Conservation (phyloP, 2,329 filamentous ascomycete genomes). For the Aplosporella prunicola region DNA sequence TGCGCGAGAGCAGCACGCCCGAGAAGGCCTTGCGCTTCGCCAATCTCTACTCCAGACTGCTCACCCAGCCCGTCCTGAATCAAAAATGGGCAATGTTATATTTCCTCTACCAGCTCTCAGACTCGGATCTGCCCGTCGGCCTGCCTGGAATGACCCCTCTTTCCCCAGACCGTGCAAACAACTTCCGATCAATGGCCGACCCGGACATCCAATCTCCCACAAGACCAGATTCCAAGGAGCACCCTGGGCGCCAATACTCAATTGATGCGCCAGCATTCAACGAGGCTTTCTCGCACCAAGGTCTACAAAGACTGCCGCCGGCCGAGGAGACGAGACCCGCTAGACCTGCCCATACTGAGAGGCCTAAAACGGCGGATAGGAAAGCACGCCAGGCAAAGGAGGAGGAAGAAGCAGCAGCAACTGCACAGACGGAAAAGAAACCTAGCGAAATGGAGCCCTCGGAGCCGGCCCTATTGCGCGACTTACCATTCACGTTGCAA, state of each 20-base stretch:
- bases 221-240: neutral
- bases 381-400: slow-evolving; percentile 17
- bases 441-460: slow-evolving; percentile 21
- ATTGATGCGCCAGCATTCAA: slow-evolving; percentile 29
- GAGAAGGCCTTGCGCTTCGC: slow-evolving; percentile 75
- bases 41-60: slow-evolving; percentile 78
- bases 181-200: slow-evolving; percentile 2
- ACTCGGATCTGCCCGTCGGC: slow-evolving; percentile 44
- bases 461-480: slow-evolving; percentile 44
- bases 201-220: slow-evolving; percentile 1
- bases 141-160: slow-evolving; percentile 19
- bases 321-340: slow-evolving; percentile 21
- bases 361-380: slow-evolving; percentile 15
- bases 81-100: slow-evolving; percentile 97
- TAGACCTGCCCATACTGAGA: neutral
- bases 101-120: slow-evolving; percentile 74
- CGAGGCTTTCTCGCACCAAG: slow-evolving; percentile 40
- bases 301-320: slow-evolving; percentile 31
- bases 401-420: slow-evolving; percentile 15
- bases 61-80: slow-evolving; percentile 83
- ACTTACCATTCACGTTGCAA: slow-evolving; percentile 87
- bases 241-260: slow-evolving; percentile 8
- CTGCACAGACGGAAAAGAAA: slow-evolving; percentile 3
- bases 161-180: slow-evolving; percentile 10
- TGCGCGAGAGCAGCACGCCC: slow-evolving; percentile 64